A percentile compares a stretch with the other conserved stretches of the same genome.
These are phyloP conservation scores for Tuber calosporum DNA, from an alignment of 495 filamentous ascomycete genomes.

Conservation along the genomic window DNA sequence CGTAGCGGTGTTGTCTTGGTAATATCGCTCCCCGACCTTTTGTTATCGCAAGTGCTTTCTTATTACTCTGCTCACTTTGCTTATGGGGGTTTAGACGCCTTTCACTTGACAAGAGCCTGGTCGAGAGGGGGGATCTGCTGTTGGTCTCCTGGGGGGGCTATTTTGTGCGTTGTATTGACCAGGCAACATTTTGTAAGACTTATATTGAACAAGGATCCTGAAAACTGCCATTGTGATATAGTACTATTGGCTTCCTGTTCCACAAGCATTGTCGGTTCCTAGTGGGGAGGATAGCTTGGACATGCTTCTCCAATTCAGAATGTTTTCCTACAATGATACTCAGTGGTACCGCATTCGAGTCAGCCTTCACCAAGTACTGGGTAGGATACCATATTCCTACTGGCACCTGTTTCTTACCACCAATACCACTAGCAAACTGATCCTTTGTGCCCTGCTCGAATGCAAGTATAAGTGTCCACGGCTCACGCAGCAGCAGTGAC, in stretches of 20 bases:
- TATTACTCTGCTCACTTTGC: background rate
- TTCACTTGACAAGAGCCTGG: conserved; percentile 53
- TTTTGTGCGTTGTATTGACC: conserved; percentile 13
- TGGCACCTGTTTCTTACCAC: background rate
- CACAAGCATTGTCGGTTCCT: conserved; percentile 48
- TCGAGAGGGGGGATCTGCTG: conserved; percentile 45
- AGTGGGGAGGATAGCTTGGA: conserved; percentile 50
- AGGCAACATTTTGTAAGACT: conserved; percentile 52
- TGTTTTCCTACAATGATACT: conserved; percentile 51
- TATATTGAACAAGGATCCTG: conserved; percentile 60
- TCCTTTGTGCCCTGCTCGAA: conserved; percentile 48
- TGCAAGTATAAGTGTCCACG: conserved; percentile 48
- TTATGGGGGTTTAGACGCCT: conserved; percentile 52
- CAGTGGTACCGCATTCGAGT: conserved; percentile 50
- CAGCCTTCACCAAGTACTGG: conserved; percentile 48
- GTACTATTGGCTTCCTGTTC: conserved; percentile 51
- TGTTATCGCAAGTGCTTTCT: background rate
- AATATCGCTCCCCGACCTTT: background rate
- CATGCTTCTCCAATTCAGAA: conserved; percentile 49
- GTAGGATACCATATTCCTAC: conserved; percentile 5
- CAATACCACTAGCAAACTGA: conserved; percentile 44
- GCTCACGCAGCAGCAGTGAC: conserved; percentile 44
- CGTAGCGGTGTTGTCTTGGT: background rate
- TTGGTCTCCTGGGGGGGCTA: conserved; percentile 1
- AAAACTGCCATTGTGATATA: conserved; percentile 62